These are phyloP conservation scores for Dissophora globulifera DNA, from an alignment of 192 early-diverging fungal genomes.

Conservation along the genomic window DNA sequence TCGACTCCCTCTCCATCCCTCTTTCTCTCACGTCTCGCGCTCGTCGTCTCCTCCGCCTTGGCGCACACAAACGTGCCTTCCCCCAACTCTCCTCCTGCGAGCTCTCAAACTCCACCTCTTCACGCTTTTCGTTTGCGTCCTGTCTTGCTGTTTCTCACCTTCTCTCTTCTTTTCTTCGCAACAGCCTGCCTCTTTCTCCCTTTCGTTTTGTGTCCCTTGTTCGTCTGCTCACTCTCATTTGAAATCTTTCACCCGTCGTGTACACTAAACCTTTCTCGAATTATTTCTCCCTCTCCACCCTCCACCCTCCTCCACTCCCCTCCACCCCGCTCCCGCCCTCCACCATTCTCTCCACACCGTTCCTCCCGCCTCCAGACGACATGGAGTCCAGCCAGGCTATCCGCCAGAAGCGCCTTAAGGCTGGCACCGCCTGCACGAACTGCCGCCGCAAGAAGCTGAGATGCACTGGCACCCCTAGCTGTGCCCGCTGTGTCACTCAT, in stretches of 20 bases:
- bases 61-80: not conserved
- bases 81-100: no score
- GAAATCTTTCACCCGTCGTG: no score
- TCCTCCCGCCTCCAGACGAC: not conserved
- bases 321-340: not conserved
- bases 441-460: slow-evolving; percentile 51
- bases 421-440: slow-evolving; percentile 50
- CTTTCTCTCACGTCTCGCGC: no score
- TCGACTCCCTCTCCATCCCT: not conserved
- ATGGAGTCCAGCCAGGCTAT: slow-evolving; percentile 22
- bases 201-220: not conserved
- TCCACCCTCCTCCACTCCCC: not conserved
- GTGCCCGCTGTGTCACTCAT: slow-evolving; percentile 42
- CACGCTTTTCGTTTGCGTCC: not conserved
- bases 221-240: no score
- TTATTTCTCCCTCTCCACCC: no score
- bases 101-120: no score
- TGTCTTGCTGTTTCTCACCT: not conserved
- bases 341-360: not conserved
- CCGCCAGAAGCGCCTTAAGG: slow-evolving; percentile 51
- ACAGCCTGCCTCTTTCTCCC: not conserved
- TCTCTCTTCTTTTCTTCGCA: not conserved
- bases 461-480: slow-evolving; percentile 46
- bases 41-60: not conserved
- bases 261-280: no score